A percentile compares a stretch with the other conserved stretches of the same genome.
Conservation (phyloP, 495 filamentous ascomycete species). For the Podospora didyma region DNA sequence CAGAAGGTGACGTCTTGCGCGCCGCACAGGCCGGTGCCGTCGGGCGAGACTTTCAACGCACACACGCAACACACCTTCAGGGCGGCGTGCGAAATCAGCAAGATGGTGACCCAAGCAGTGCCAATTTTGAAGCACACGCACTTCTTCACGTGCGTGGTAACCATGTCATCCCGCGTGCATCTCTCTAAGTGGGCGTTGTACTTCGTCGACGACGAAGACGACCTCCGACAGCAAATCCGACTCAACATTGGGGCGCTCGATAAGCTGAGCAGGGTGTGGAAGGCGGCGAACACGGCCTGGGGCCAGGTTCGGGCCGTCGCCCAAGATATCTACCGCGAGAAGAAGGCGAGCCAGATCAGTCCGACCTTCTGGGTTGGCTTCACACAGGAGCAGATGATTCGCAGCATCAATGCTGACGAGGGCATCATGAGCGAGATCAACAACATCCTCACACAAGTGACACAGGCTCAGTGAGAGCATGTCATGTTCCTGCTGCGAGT, state of each 20-base stretch:
- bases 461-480: neutral
- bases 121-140: conserved; percentile 75
- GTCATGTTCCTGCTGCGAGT: neutral
- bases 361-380: conserved; percentile 50
- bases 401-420: conserved; percentile 49
- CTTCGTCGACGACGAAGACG: conserved; percentile 57
- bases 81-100: conserved; percentile 71
- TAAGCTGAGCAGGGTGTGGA: conserved; percentile 70
- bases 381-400: conserved; percentile 52
- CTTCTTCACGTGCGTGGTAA: conserved; percentile 84
- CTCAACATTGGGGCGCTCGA: conserved; percentile 82
- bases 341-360: conserved; percentile 50
- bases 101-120: conserved; percentile 71
- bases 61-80: conserved; percentile 79
- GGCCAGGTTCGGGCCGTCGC: conserved; percentile 71
- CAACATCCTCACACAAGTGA: conserved; percentile 18
- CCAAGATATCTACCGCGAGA: conserved; percentile 56
- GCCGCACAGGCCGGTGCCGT: conserved; percentile 48
- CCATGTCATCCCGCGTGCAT: conserved; percentile 61
- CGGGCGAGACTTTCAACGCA: conserved; percentile 56
- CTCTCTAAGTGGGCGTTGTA: conserved; percentile 58
- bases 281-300: conserved; percentile 67
- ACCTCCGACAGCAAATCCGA: conserved; percentile 71
- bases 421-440: conserved; percentile 51
- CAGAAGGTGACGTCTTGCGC: conserved; percentile 56